A percentile compares a stretch with the other conserved stretches of the same genome.
These are phyloP conservation scores for Tulasnella sp. DNA, from an alignment of 768 basidiomycete species.

Conservation along the genomic window DNA sequence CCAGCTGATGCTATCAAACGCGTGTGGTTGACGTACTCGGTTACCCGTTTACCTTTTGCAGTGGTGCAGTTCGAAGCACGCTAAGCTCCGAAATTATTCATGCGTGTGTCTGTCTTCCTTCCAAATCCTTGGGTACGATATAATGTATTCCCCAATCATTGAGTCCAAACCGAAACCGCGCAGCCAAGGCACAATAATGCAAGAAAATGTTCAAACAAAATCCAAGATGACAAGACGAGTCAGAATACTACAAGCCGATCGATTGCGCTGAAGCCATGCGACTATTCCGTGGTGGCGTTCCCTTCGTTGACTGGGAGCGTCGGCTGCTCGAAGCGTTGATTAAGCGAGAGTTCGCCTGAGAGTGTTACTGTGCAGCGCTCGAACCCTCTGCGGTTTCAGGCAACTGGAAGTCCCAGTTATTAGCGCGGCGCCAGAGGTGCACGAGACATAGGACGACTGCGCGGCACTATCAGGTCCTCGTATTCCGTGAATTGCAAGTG, in stretches of 20 bases:
- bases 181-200: background rate
- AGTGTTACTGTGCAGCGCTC: too few species aligned
- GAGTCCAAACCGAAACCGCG: background rate
- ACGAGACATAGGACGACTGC: slow-evolving; percentile 2
- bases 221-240: background rate
- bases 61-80: slow-evolving; percentile 84
- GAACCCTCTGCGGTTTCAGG: background rate
- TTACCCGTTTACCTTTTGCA: slow-evolving; percentile 21
- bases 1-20: background rate
- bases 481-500: background rate
- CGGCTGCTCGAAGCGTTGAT: too few species aligned
- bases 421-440: slow-evolving; percentile 8
- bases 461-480: background rate
- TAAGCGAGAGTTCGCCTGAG: too few species aligned
- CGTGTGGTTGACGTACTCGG: background rate
- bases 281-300: background rate
- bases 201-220: background rate
- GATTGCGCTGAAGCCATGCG: background rate
- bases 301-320: too few species aligned
- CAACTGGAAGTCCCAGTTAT: slow-evolving; percentile 4
- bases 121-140: background rate
- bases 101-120: background rate
- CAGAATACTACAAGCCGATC: background rate
- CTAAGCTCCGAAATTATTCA: slow-evolving; percentile 23
- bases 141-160: background rate